Evolutionary conservation across 495 filamentous ascomycete genomes (phyloP).

Genomic region (Aspergillus carlsbadensis): DNA sequence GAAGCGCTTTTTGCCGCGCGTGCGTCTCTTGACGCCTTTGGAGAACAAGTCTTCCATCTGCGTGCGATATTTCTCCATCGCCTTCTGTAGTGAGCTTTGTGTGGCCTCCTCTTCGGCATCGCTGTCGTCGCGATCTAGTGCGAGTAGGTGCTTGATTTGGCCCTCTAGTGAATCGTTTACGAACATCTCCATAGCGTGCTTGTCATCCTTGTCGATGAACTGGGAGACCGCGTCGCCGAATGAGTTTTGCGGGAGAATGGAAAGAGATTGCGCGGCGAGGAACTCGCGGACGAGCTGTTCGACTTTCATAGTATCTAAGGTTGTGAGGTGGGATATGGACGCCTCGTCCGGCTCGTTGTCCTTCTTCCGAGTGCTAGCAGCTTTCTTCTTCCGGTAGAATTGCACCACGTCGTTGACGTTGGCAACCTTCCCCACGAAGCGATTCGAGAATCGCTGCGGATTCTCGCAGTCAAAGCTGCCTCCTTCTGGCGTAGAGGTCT

Average conservation of each 20-base stretch:
- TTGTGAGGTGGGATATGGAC: conserved; percentile 56
- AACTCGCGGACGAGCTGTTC: conserved; percentile 85
- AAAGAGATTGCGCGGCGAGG: conserved; percentile 77
- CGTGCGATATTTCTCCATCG: conserved; percentile 69
- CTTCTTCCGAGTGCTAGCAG: conserved; percentile 36
- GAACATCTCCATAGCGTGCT: conserved; percentile 86
- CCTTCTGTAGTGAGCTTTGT: conserved; percentile 56
- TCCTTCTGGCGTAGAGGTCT: conserved; percentile 84
- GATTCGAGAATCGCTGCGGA: conserved; percentile 93
- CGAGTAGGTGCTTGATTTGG: conserved; percentile 72
- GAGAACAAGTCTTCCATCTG: conserved; percentile 72
- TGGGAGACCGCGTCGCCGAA: conserved; percentile 93
- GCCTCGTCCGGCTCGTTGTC: conserved; percentile 54
- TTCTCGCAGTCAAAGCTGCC: conserved; percentile 90
- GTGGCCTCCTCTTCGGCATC: conserved; percentile 63
- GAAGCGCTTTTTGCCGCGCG: conserved; percentile 57
- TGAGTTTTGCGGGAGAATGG: conserved; percentile 84
- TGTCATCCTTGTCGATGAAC: conserved; percentile 95
- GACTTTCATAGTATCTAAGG: conserved; percentile 78
- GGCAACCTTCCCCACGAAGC: conserved; percentile 85
- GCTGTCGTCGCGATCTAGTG: conserved; percentile 58
- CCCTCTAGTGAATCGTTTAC: conserved; percentile 74
- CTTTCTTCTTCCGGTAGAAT: conserved; percentile 83
- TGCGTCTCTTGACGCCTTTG: conserved; percentile 62
- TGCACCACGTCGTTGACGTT: conserved; percentile 93